phyloP scores from a whole-genome alignment of 2,329 filamentous ascomycete genomes.

The Colletotrichum paranaense region DNA sequence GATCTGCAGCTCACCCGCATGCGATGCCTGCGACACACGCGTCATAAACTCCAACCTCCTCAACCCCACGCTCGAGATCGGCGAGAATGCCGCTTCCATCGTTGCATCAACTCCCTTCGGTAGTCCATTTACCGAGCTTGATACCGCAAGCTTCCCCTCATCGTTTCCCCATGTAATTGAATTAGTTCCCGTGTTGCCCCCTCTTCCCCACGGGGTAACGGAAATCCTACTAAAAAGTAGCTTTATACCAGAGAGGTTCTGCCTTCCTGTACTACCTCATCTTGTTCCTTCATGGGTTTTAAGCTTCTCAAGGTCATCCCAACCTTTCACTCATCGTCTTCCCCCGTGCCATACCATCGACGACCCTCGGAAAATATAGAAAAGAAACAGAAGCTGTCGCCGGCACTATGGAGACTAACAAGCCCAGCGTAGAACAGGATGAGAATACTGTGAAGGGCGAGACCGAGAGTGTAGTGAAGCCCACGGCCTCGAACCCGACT shows the following conservation, averaged over 20 bases:
- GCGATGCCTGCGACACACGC: background rate
- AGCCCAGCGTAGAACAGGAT: constrained; percentile 25
- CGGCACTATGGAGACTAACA: constrained; percentile 18
- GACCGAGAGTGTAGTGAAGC: background rate
- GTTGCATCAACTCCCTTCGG: constrained; percentile 7
- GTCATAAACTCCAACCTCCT: constrained; percentile 1
- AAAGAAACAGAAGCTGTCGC: background rate
- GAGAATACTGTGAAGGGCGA: constrained; percentile 8
- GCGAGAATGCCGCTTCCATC: constrained; percentile 8
- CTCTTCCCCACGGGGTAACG: constrained; percentile 17
- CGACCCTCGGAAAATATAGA: background rate
- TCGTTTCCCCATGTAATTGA: background rate
- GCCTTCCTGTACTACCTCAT: background rate
- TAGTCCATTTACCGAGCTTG: constrained; percentile 18
- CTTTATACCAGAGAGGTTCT: background rate
- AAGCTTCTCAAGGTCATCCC: background rate
- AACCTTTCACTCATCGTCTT: background rate
- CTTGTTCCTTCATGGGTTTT: background rate
- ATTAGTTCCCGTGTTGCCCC: background rate
- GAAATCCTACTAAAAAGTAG: background rate
- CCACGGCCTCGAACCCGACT: constrained; percentile 21
- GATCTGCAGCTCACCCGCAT: constrained; percentile 10
- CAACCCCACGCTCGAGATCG: background rate
- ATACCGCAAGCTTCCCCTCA: constrained; percentile 22
- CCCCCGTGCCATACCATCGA: background rate